Conservation (phyloP, 164 flowering plant genomes). For the Hamamelis virginiana region DNA sequence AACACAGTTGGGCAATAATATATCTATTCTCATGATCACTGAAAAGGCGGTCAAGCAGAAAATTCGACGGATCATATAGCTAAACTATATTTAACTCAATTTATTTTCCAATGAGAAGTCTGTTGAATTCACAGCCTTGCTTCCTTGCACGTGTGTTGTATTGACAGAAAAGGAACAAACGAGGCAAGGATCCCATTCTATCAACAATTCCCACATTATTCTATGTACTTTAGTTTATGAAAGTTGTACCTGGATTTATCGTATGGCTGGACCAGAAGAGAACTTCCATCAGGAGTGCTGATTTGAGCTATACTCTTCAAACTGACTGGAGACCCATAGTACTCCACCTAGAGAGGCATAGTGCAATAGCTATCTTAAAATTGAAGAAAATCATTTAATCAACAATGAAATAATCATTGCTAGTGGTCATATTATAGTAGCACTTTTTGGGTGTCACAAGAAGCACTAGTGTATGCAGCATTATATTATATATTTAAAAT, state of each 20-base stretch:
- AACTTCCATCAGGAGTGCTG: constrained; percentile 83
- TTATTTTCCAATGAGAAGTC: neutral
- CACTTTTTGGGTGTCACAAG: neutral
- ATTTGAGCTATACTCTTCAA: constrained; percentile 95
- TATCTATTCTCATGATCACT: neutral
- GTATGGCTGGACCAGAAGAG: constrained; percentile 83
- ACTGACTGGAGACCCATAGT: constrained; percentile 85
- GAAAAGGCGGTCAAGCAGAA: neutral
- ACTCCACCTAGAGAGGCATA: constrained; percentile 64
- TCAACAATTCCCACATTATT: neutral
- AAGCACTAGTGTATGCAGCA: too few species aligned
- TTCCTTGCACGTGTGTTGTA: neutral
- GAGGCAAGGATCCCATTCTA: too few species aligned
- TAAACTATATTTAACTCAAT: neutral
- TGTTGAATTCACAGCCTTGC: neutral
- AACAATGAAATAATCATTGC: neutral
- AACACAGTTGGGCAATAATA: neutral
- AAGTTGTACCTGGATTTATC: constrained; percentile 85
- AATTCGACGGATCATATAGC: neutral
- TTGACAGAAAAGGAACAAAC: neutral
- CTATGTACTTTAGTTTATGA: constrained; percentile 1
- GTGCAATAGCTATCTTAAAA: constrained; percentile 6
- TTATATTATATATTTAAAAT: too few species aligned
- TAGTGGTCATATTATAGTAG: neutral
- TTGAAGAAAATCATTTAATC: neutral